Base-by-base conservation (phyloP, 1,284 basidiomycete genomes). In the Singerocomus inundabilis region DNA sequence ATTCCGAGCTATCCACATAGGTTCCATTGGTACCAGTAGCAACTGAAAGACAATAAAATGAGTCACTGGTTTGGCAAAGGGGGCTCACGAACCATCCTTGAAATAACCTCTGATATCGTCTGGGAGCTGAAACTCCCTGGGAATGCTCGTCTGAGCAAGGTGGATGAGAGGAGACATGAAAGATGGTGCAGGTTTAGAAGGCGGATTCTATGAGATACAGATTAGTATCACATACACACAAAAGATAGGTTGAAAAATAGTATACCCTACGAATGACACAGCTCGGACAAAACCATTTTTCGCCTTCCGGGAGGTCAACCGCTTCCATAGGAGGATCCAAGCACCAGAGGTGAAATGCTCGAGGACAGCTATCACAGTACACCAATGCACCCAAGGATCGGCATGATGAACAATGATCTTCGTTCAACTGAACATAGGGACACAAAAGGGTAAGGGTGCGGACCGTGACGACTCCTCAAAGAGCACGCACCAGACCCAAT, bases 291-390 rank as follows among this genome's bases (percentile, higher is more conserved):
- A 88, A 98, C 97, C 97, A 99, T 59, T 82, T 81, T 50, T 96
- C 92, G 40, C 88, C 88, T 58, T 89, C 88, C 46, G 85, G 84
- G 38, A 91, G 74, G 61, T 98, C 93, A 59, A 88, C 80, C 46
- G 86, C 77, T 58, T 95, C 90, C 72, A 98, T 82, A 21, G 96
- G 96, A 36, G 96, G 96, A 67, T 98, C 91, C 60, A 99, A 81
- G 70, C 96, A 99, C 80, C 87, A 86, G 54, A 98, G 85, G 71
- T 99, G 96, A 70, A 98, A 99, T 21, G 93, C 93, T 56, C 90
- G 79, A 29, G 96, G 92, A 67, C 97, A 99, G 12, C 95, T 94
- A 67, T 99, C 96, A 70, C 96, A 99, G 69, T 98, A 98, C 9
- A 96, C 81, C 53, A 95, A 76, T 24, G 83, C 79, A 49, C 94